Evolutionary conservation across 257 asterid genomes (phyloP).

Genomic region (Nicotiana obtusifolia): DNA sequence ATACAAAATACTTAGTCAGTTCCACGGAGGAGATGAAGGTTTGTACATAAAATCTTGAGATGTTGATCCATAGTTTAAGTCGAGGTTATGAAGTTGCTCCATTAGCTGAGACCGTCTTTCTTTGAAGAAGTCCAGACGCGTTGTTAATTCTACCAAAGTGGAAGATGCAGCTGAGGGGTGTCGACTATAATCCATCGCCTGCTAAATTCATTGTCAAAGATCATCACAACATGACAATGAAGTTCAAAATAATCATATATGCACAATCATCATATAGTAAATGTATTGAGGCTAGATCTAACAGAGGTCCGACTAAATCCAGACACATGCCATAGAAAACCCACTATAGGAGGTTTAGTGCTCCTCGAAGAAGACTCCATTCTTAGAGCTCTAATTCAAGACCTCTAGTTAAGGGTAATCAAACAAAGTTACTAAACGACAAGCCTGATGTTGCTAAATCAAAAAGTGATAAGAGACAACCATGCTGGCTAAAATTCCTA

Average conservation of each 20-base stretch:
- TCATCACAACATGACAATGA: background rate
- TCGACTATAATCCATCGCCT: conserved; percentile 56
- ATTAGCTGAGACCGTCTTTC: conserved; percentile 95
- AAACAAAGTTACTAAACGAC: background rate
- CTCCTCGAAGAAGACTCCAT: no score
- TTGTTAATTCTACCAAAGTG: conserved; percentile 73
- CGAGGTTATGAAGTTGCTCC: conserved; percentile 91
- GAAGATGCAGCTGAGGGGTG: conserved; percentile 62
- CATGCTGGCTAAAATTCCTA: background rate
- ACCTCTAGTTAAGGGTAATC: no score
- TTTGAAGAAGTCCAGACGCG: conserved; percentile 91
- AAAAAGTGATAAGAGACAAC: background rate
- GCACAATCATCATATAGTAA: background rate
- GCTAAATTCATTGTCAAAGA: conserved; percentile 1
- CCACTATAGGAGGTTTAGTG: no score
- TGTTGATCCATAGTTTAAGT: conserved; percentile 56
- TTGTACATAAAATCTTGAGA: conserved; percentile 60
- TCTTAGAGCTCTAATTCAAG: no score
- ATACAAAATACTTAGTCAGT: conserved; percentile 28
- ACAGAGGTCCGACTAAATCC: no score
- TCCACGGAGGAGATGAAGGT: conserved; percentile 85
- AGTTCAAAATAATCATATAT: background rate
- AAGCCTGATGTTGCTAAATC: background rate
- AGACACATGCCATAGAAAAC: no score
- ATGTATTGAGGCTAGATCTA: background rate